Evolutionary conservation across 371 early-diverging fungal species (phyloP).

Genomic region (Nosema muscidifuracis): DNA sequence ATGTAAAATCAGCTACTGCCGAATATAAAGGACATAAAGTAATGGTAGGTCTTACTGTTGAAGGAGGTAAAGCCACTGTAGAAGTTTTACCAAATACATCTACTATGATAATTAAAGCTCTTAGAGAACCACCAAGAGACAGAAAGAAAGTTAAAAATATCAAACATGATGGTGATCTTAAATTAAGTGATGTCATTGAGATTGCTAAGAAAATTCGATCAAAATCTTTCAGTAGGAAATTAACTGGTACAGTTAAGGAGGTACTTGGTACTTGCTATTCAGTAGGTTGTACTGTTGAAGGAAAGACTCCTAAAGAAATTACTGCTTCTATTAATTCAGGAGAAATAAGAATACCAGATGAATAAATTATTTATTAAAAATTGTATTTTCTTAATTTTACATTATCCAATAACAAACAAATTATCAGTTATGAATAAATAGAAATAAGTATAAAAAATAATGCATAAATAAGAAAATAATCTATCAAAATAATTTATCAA

Average conservation of each 20-base stretch:
- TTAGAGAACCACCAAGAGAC: slow-evolving; percentile 87
- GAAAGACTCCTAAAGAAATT: slow-evolving; percentile 74
- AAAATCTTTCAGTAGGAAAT: slow-evolving; percentile 78
- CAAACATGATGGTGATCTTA: slow-evolving; percentile 59
- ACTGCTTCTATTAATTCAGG: slow-evolving; percentile 68
- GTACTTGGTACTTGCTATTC: slow-evolving; percentile 88
- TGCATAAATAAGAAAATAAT: too few relatives aligned
- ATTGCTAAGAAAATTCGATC: slow-evolving; percentile 82
- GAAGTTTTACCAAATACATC: slow-evolving; percentile 91
- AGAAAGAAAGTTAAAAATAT: slow-evolving; percentile 99
- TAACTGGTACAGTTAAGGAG: slow-evolving; percentile 90
- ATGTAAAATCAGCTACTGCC: slow-evolving; percentile 96
- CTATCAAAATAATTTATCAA: too few relatives aligned
- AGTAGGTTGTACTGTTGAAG: slow-evolving; percentile 91
- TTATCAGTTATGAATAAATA: too few relatives aligned
- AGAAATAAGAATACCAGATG: slow-evolving; percentile 74
- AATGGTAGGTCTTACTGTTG: slow-evolving; percentile 90
- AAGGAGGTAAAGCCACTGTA: slow-evolving; percentile 97
- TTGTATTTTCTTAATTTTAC: too few relatives aligned
- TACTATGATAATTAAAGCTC: slow-evolving; percentile 89
- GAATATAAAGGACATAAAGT: slow-evolving; percentile 96
- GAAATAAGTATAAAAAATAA: too few relatives aligned
- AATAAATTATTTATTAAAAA: slow-evolving; percentile 57
- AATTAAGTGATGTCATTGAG: slow-evolving; percentile 75
- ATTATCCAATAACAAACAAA: too few relatives aligned